Conservation (phyloP, 2,329 filamentous ascomycete genomes). For the Didymosphaeria variabile region DNA sequence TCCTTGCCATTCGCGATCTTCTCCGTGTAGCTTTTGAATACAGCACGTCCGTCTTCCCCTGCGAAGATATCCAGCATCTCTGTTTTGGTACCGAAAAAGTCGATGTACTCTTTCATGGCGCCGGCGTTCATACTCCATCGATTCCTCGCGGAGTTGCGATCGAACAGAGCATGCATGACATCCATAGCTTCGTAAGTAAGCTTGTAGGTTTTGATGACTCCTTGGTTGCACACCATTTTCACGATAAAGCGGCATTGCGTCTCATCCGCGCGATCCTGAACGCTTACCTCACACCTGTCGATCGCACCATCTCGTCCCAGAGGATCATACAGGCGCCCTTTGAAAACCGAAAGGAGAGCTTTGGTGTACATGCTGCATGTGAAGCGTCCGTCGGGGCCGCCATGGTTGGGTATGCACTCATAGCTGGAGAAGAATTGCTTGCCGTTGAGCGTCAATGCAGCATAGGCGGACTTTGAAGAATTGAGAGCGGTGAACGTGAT, state of each 20-base stretch:
- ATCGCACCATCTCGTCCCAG: constrained; percentile 74
- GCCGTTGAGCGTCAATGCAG: constrained; percentile 73
- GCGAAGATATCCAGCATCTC: constrained; percentile 83
- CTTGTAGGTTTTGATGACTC: constrained; percentile 79
- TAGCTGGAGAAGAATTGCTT: constrained; percentile 78
- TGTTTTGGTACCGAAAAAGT: constrained; percentile 81
- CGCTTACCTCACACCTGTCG: constrained; percentile 76
- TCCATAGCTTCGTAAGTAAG: constrained; percentile 77
- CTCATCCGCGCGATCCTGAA: constrained; percentile 75
- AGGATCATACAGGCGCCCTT: constrained; percentile 70
- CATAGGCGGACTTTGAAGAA: constrained; percentile 81
- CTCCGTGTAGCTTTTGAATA: constrained; percentile 84
- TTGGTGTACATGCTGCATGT: constrained; percentile 79
- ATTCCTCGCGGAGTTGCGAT: constrained; percentile 70
- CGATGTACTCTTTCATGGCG: constrained; percentile 77
- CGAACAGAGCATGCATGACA: constrained; percentile 81
- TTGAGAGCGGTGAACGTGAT: constrained; percentile 79
- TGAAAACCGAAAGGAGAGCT: constrained; percentile 75
- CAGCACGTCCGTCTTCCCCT: constrained; percentile 69
- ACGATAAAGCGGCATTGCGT: constrained; percentile 76
- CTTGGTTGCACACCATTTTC: constrained; percentile 78
- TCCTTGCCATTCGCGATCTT: constrained; percentile 77
- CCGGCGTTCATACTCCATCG: constrained; percentile 77
- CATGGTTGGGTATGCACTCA: constrained; percentile 62
- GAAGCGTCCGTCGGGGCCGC: constrained; percentile 62